Conservation (phyloP, 345 rosid species). For the Heritiera fomes region DNA sequence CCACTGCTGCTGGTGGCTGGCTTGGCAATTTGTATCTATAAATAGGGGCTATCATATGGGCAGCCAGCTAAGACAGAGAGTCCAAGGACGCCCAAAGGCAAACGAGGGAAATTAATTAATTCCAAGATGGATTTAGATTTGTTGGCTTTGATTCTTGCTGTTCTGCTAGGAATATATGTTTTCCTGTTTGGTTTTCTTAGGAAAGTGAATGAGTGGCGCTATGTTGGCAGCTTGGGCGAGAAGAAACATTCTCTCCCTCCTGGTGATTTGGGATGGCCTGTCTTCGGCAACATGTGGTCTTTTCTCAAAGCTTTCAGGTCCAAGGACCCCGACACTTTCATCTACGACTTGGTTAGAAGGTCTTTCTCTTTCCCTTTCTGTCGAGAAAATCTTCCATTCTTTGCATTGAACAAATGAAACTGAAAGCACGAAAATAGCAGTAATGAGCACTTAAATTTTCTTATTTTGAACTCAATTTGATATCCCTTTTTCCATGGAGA, state of each 20-base stretch:
- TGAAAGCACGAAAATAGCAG: too few species aligned
- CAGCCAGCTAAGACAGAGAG: too few species aligned
- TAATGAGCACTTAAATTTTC: too few species aligned
- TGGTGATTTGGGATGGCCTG: slow-evolving; percentile 30
- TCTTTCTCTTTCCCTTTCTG: not conserved
- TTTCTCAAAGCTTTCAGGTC: slow-evolving; percentile 49
- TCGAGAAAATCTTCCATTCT: not conserved
- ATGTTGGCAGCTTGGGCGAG: slow-evolving; percentile 33
- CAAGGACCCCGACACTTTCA: slow-evolving; percentile 16
- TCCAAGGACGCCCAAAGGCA: not conserved
- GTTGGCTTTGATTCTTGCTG: slow-evolving; percentile 15
- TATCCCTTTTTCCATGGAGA: too few species aligned
- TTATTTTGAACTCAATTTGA: too few species aligned
- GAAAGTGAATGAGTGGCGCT: slow-evolving; percentile 41
- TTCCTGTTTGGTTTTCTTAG: too few species aligned
- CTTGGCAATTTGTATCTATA: too few species aligned
- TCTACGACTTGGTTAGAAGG: slow-evolving; percentile 3
- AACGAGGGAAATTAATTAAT: not conserved
- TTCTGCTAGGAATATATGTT: slow-evolving; percentile 7
- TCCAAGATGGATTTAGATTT: slow-evolving; percentile 17
- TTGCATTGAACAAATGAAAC: too few species aligned
- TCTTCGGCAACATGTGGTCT: slow-evolving; percentile 35
- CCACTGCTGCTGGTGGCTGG: too few species aligned
- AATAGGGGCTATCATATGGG: too few species aligned
- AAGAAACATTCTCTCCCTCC: slow-evolving; percentile 40